Evolutionary conservation across 2,329 filamentous ascomycete species (phyloP).

Genomic region (Akanthomyces lecanii): DNA sequence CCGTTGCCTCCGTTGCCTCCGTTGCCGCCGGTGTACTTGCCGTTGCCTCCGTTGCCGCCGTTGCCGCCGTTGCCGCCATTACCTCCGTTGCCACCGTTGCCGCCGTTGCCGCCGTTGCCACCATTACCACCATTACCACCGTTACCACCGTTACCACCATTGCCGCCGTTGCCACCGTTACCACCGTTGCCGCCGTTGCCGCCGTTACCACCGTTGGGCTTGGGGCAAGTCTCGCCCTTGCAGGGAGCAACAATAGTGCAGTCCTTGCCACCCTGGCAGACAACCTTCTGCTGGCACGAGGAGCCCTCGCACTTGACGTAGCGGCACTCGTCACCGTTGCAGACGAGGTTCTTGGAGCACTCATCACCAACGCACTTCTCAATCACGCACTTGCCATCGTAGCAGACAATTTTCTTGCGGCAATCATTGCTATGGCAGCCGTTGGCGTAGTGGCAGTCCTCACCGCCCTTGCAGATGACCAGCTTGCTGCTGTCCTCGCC

Average conservation of each 20-base stretch:
- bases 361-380: constrained; percentile 27
- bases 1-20: background rate
- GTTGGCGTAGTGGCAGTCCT: constrained; percentile 27
- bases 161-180: background rate
- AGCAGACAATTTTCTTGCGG: constrained; percentile 33
- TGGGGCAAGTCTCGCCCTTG: constrained; percentile 19
- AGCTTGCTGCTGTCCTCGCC: constrained; percentile 29
- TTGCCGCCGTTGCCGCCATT: background rate
- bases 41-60: background rate
- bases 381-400: constrained; percentile 27
- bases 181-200: background rate
- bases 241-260: constrained; percentile 25
- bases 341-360: constrained; percentile 32
- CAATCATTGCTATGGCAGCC: constrained; percentile 24
- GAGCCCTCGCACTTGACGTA: constrained; percentile 28
- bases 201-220: background rate
- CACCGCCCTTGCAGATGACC: constrained; percentile 26
- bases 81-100: background rate
- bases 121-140: background rate
- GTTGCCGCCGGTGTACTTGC: background rate
- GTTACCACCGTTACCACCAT: background rate
- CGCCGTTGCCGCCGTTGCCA: background rate
- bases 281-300: constrained; percentile 29
- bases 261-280: constrained; percentile 24
- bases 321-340: constrained; percentile 29